A percentile compares a stretch with the other conserved stretches of the same genome.
These are phyloP conservation scores for Paraphaeosphaeria sporulosa DNA, from an alignment of 2,329 filamentous ascomycete species.

Conservation along the genomic window DNA sequence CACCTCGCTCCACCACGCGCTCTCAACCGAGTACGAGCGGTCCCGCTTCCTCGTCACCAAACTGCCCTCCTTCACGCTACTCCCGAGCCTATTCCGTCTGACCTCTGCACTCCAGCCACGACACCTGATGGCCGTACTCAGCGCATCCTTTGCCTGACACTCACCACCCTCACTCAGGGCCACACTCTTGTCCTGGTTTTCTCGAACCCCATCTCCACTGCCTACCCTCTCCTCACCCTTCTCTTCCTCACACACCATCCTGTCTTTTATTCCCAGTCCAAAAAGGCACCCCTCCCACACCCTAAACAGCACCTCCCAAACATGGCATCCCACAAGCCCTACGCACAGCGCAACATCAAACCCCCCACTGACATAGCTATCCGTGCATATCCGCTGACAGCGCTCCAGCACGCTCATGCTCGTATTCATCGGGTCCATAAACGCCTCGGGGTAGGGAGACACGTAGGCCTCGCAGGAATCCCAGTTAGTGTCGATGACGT, in stretches of 20 bases:
- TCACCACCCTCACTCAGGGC: not conserved
- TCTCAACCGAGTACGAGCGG: not conserved
- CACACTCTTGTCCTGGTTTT: not conserved
- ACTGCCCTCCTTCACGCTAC: not conserved
- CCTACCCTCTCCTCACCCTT: not conserved
- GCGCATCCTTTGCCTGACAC: not conserved
- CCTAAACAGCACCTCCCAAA: slow-evolving; percentile 4
- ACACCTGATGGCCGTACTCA: not conserved
- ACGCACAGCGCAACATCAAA: slow-evolving; percentile 9
- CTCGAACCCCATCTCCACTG: no score
- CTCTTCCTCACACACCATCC: not conserved
- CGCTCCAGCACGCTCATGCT: slow-evolving; percentile 6
- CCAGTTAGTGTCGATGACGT: slow-evolving; percentile 14
- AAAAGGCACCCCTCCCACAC: not conserved
- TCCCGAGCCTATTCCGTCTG: not conserved
- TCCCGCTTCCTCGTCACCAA: not conserved
- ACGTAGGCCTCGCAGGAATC: slow-evolving; percentile 13
- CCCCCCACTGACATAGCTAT: slow-evolving; percentile 16
- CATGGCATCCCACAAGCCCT: slow-evolving; percentile 5
- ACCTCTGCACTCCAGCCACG: slow-evolving; percentile 1
- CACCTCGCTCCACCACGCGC: slow-evolving; percentile 13
- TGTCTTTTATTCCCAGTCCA: not conserved
- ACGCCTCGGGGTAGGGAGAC: not conserved
- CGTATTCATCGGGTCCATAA: slow-evolving; percentile 1
- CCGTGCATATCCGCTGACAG: slow-evolving; percentile 17